phyloP scores from a whole-genome alignment of 768 basidiomycete species.

The Pholiota molesta region DNA sequence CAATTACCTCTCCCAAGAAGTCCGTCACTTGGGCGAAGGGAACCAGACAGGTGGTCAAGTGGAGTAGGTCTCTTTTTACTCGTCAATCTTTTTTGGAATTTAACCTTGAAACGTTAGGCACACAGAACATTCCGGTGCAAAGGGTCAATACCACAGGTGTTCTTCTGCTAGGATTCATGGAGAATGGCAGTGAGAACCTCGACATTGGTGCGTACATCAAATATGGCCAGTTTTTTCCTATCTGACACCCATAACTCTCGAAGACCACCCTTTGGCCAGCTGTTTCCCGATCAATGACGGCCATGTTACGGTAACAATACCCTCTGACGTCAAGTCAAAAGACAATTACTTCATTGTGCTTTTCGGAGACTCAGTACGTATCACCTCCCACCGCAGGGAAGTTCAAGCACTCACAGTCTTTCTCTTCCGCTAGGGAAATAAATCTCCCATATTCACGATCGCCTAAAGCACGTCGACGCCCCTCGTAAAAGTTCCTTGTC shows the following conservation, averaged over 20 bases:
- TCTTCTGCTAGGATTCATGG: constrained; percentile 48
- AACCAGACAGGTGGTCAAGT: constrained; percentile 41
- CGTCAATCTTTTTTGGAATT: background rate
- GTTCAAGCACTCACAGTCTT: background rate
- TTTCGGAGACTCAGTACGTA: constrained; percentile 50
- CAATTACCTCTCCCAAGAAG: constrained; percentile 40
- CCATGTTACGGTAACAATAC: constrained; percentile 40
- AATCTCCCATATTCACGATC: constrained; percentile 33
- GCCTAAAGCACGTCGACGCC: constrained; percentile 9
- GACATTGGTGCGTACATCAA: constrained; percentile 42
- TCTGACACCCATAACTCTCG: background rate
- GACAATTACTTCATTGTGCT: constrained; percentile 51
- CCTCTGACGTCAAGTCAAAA: constrained; percentile 33
- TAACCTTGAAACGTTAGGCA: constrained; percentile 24
- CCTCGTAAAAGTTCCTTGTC: background rate
- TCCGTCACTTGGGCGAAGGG: constrained; percentile 40
- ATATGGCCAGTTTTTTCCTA: background rate
- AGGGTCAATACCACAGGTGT: constrained; percentile 37
- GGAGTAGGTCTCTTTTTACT: constrained; percentile 29
- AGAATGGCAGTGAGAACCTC: constrained; percentile 48
- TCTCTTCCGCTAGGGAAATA: constrained; percentile 29
- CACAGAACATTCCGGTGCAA: constrained; percentile 39
- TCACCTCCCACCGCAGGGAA: constrained; percentile 19
- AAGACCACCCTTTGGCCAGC: constrained; percentile 47
- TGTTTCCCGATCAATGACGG: constrained; percentile 44